A percentile compares a stretch with the other conserved stretches of the same genome.
These are phyloP conservation scores for Malassezia caprae DNA, from an alignment of 1,284 basidiomycete species.

Conservation along the genomic window DNA sequence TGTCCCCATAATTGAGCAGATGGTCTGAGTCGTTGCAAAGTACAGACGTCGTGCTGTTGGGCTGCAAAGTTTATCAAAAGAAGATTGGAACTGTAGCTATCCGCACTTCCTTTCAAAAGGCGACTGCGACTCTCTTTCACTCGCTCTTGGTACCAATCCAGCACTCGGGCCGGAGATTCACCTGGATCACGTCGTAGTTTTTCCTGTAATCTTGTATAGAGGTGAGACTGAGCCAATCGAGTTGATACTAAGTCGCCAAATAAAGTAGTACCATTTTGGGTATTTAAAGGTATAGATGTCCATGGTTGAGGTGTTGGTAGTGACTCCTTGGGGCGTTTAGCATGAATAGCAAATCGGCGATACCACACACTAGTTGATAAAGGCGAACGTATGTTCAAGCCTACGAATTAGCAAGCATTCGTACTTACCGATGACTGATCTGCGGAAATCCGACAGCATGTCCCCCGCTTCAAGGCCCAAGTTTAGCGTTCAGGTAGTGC, in stretches of 20 bases:
- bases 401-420: background rate
- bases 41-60: constrained; percentile 3
- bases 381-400: background rate
- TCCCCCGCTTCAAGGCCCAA: background rate
- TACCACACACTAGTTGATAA: background rate
- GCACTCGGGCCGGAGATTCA: background rate
- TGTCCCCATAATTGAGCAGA: background rate
- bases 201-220: background rate
- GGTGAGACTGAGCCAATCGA: background rate
- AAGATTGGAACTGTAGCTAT: background rate
- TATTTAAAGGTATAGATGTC: background rate
- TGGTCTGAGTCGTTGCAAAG: constrained; percentile 3
- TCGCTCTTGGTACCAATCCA: constrained; percentile 11
- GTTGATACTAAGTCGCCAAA: background rate
- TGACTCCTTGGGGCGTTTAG: background rate
- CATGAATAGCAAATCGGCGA: background rate
- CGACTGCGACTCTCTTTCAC: constrained; percentile 14
- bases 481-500: background rate
- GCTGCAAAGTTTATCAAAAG: constrained; percentile 4
- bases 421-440: background rate
- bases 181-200: background rate
- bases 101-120: constrained; percentile 1
- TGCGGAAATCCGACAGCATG: background rate
- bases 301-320: background rate
- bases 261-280: background rate